A percentile compares a stretch with the other conserved stretches of the same genome.
Conservation (phyloP, 768 basidiomycete species). For the Boletus subcaerulescens region DNA sequence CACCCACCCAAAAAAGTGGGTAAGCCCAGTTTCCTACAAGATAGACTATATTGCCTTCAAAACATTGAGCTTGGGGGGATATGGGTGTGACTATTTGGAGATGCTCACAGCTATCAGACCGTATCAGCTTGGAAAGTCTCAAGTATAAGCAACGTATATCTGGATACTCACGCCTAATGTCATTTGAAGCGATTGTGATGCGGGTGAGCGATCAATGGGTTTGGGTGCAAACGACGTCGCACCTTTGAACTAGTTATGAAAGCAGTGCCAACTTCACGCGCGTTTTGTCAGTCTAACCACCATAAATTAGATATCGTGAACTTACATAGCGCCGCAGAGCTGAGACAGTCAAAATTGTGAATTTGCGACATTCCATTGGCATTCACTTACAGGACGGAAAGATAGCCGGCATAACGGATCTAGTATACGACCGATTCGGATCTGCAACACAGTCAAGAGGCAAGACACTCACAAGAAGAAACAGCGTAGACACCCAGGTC, state of each 20-base stretch:
- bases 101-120: not conserved
- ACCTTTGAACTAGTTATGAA: not conserved
- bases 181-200: not conserved
- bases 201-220: not conserved
- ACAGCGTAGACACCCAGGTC: slow-evolving; percentile 1
- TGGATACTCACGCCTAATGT: not conserved
- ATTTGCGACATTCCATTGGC: not conserved
- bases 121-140: not conserved
- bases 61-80: not conserved
- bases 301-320: not conserved
- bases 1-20: not conserved
- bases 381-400: not conserved
- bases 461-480: not conserved
- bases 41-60: not conserved
- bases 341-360: not conserved
- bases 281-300: not conserved
- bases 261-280: not conserved
- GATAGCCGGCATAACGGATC: not conserved
- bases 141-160: too few relatives aligned
- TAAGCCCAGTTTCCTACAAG: not conserved
- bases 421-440: not conserved
- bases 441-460: too few relatives aligned
- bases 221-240: not conserved
- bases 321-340: not conserved
- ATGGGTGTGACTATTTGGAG: not conserved